phyloP scores from a whole-genome alignment of 257 asterid species.

The Penstemon barbatus region DNA sequence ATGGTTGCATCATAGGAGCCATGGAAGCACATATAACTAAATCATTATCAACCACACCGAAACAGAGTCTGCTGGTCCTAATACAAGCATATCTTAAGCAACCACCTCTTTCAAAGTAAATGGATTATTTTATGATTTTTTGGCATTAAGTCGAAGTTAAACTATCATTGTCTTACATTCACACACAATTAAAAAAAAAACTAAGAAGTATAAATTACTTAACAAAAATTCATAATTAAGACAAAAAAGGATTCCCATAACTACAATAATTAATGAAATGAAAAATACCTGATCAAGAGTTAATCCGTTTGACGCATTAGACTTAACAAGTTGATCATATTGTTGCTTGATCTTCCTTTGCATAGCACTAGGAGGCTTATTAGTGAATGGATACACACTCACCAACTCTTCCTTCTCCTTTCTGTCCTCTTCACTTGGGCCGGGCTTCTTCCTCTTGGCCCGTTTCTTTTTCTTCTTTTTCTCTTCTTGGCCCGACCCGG shows the following conservation, averaged over 20 bases:
- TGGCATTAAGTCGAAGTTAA: background rate
- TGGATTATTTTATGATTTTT: background rate
- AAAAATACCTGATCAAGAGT: constrained; percentile 66
- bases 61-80: background rate
- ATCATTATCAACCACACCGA: background rate
- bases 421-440: constrained; percentile 45
- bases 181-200: constrained; percentile 22
- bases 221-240: background rate
- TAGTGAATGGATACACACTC: constrained; percentile 66
- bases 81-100: background rate
- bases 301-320: constrained; percentile 68
- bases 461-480: constrained; percentile 70
- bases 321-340: constrained; percentile 76
- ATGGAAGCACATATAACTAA: too few species aligned
- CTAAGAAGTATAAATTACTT: background rate
- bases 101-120: background rate
- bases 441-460: constrained; percentile 60
- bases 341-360: constrained; percentile 81
- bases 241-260: constrained; percentile 12
- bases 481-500: constrained; percentile 46
- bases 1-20: background rate
- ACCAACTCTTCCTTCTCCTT: constrained; percentile 57
- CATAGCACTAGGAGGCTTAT: constrained; percentile 56
- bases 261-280: constrained; percentile 19
- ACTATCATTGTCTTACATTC: background rate